Conservation (phyloP, 305 asterid species). For the Fraxinus velutina region DNA sequence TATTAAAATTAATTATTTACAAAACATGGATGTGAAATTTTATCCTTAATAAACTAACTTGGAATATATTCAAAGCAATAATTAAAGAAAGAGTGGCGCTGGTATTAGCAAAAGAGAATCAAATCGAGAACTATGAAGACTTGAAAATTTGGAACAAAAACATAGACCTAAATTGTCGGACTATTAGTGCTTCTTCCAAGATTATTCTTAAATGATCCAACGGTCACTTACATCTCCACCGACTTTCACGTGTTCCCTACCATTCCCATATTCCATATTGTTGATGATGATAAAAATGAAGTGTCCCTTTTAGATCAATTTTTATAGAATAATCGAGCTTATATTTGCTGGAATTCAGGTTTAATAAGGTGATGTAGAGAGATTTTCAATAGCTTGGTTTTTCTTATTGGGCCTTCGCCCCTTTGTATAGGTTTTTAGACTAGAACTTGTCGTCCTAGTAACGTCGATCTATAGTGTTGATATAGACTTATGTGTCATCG, state of each 20-base stretch:
- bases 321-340: not conserved
- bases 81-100: not conserved
- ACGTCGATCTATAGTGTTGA: not conserved
- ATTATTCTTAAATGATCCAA: conserved; percentile 25
- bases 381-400: not conserved
- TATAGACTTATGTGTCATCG: not conserved
- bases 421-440: not conserved
- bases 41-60: not conserved
- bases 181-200: not conserved
- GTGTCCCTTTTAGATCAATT: not conserved
- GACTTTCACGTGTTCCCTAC: not conserved
- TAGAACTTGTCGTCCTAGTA: not conserved
- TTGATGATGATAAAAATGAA: not conserved
- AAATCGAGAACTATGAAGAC: conserved; percentile 7
- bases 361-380: not conserved
- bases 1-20: not conserved
- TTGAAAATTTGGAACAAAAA: not conserved
- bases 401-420: not conserved
- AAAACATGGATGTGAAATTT: not conserved
- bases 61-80: conserved; percentile 13
- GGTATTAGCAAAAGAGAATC: conserved; percentile 12
- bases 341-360: not conserved
- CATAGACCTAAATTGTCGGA: not conserved
- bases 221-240: conserved; percentile 21
- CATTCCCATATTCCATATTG: not conserved